Evolutionary conservation across 352 stramenopile genomes (phyloP).

Genomic region (Phytophthora podocarpi): DNA sequence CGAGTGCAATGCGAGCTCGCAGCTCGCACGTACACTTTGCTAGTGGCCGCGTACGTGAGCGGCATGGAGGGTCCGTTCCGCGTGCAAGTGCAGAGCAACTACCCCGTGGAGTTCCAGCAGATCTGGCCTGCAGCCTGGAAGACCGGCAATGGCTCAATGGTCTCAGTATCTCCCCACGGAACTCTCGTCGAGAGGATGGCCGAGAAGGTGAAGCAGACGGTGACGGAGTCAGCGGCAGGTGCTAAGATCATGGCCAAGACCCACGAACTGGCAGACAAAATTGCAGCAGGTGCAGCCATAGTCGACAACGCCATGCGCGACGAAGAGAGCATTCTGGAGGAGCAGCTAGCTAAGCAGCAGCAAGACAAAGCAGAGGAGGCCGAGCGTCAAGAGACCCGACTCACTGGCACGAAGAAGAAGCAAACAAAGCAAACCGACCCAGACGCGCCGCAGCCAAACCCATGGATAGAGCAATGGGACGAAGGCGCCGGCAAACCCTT

Average conservation of each 20-base stretch:
- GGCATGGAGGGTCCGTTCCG: slow-evolving; percentile 92
- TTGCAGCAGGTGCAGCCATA: slow-evolving; percentile 65
- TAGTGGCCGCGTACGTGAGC: slow-evolving; percentile 88
- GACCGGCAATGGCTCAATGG: slow-evolving; percentile 37
- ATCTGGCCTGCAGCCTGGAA: slow-evolving; percentile 88
- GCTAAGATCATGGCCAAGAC: slow-evolving; percentile 72
- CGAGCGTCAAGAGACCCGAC: slow-evolving; percentile 9
- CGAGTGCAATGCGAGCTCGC: slow-evolving; percentile 74
- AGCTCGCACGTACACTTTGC: slow-evolving; percentile 87
- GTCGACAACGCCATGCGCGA: slow-evolving; percentile 76
- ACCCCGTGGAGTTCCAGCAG: slow-evolving; percentile 72
- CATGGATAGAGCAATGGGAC: slow-evolving; percentile 87
- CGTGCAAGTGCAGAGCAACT: slow-evolving; percentile 87
- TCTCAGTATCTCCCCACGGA: slow-evolving; percentile 31
- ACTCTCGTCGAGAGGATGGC: slow-evolving; percentile 69
- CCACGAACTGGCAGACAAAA: slow-evolving; percentile 68
- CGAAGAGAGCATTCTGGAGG: slow-evolving; percentile 61
- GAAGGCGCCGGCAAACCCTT: slow-evolving; percentile 76
- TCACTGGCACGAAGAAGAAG: slow-evolving; percentile 40
- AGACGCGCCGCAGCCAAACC: slow-evolving; percentile 23
- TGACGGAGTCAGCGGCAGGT: slow-evolving; percentile 62
- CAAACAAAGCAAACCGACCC: slow-evolving; percentile 12
- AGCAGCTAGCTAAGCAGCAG: slow-evolving; percentile 63
- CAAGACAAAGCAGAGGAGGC: slow-evolving; percentile 40
- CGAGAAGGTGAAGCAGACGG: slow-evolving; percentile 63